Evolutionary conservation across 345 rosid genomes (phyloP), one percentile per base, ranked within the genome.

Genomic region (Eucalyptus albens): DNA sequence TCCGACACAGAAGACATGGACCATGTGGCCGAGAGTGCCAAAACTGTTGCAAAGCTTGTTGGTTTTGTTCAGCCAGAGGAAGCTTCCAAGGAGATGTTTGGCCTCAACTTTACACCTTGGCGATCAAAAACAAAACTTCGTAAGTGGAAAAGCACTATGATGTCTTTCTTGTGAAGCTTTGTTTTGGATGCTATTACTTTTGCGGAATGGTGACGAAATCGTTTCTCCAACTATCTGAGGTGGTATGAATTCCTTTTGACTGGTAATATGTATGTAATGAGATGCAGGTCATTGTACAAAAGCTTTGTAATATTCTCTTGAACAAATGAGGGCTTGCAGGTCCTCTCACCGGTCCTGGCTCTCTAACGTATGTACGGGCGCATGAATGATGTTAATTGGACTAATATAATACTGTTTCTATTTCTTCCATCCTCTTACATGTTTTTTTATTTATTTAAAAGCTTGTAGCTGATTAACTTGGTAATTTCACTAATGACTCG

Each of bases 21-120:
- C 17, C 98, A 98, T 69, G 86, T 95, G 77, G 86, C 93, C 31
- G 95, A 96, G 90, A 98, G 99, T 62, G 97, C 99, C 51, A 55
- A 94, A 40, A 91, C 94, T 47, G 94, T 98, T 15, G 95, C 96
- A 27, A 96, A 93, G 94, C 93, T 98, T 62, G 92, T 96, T 90
- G 96, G 95, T 31, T 31, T 69, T 31, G 3, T 65, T n/a, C 40
- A n/a, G 19, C 40, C 17, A 96, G 92, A 92, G 89, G 87, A 89
- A 50, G 86, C 93, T 47, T 88, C 92, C 87, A 93, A 90, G 87
- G 91, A 93, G 86, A 93, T 94, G 95, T 92, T 93, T 86, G 94
- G 95, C n/a, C 94, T 92, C 88, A 91, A 92, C 87, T 89, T 94
- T n/a, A 90, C 91, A 4, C 27, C 95, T 26, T 62, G 86, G 22